phyloP scores from a whole-genome alignment of 768 basidiomycete genomes.

The Tremella mesenterica region DNA sequence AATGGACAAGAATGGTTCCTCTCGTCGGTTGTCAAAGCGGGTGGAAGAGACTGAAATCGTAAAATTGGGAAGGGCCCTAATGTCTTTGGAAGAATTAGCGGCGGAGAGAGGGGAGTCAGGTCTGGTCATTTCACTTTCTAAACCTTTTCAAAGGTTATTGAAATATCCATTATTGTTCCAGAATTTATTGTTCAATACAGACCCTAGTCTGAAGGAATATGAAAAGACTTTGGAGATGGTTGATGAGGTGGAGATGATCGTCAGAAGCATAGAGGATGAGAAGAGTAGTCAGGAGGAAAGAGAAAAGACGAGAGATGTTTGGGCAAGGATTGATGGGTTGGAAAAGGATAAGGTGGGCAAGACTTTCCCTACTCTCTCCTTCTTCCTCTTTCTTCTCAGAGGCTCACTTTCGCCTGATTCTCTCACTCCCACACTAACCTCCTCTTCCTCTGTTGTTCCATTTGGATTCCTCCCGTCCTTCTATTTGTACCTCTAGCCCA shows the following conservation, averaged over 20 bases:
- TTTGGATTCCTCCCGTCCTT: too few relatives aligned
- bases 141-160: conserved; percentile 91
- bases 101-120: conserved; percentile 85
- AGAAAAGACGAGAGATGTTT: conserved; percentile 86
- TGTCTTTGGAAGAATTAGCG: conserved; percentile 62
- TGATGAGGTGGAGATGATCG: conserved; percentile 90
- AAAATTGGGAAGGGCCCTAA: conserved; percentile 10
- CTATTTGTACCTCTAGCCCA: neutral
- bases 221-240: conserved; percentile 89
- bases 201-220: conserved; percentile 94
- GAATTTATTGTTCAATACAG: conserved; percentile 83
- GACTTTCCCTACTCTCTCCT: too few relatives aligned
- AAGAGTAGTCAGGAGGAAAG: conserved; percentile 94
- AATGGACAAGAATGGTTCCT: conserved; percentile 1
- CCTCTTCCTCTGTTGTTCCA: too few relatives aligned
- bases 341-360: conserved; percentile 73
- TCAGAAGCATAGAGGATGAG: conserved; percentile 94
- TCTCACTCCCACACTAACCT: too few relatives aligned
- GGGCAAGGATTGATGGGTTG: conserved; percentile 91
- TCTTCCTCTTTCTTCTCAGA: too few relatives aligned
- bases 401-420: too few relatives aligned
- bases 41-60: conserved; percentile 13
- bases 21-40: conserved; percentile 8
- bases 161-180: conserved; percentile 98
- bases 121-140: conserved; percentile 86